phyloP scores from a whole-genome alignment of 2,329 filamentous ascomycete genomes.

The Microdochium paspali region DNA sequence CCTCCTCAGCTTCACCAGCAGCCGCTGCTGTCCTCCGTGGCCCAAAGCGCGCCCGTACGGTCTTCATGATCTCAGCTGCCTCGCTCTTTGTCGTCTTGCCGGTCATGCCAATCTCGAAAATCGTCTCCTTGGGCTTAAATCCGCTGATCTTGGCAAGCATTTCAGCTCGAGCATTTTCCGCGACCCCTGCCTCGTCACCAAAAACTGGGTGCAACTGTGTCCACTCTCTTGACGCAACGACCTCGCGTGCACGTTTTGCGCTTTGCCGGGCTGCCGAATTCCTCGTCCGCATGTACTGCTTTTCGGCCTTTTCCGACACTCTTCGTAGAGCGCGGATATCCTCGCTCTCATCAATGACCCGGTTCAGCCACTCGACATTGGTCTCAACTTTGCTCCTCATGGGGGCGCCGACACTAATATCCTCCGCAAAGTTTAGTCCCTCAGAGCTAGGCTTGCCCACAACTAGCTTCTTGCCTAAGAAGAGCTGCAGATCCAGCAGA shows the following conservation, averaged over 20 bases:
- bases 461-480: constrained; percentile 76
- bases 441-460: constrained; percentile 56
- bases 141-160: constrained; percentile 86
- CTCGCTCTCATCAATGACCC: constrained; percentile 62
- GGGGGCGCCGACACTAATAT: constrained; percentile 74
- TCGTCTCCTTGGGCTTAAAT: constrained; percentile 83
- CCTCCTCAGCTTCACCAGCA: constrained; percentile 12
- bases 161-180: constrained; percentile 65
- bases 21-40: constrained; percentile 36
- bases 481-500: constrained; percentile 85
- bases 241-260: constrained; percentile 74
- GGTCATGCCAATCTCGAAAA: constrained; percentile 85
- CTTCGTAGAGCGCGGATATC: constrained; percentile 63
- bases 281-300: constrained; percentile 80
- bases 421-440: constrained; percentile 63
- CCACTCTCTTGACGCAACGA: constrained; percentile 63
- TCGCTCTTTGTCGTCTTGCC: constrained; percentile 53
- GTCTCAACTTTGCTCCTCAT: constrained; percentile 64
- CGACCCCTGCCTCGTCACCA: constrained; percentile 52
- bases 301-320: constrained; percentile 83
- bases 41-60: constrained; percentile 59
- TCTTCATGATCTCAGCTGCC: constrained; percentile 68
- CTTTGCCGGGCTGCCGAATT: constrained; percentile 87
- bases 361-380: constrained; percentile 75
- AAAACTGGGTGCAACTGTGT: constrained; percentile 74